Percentiles rank a stretch among this genome's conserved stretches.
phyloP scores from a whole-genome alignment of 768 basidiomycete species.

The Rhizopogon salebrosus region DNA sequence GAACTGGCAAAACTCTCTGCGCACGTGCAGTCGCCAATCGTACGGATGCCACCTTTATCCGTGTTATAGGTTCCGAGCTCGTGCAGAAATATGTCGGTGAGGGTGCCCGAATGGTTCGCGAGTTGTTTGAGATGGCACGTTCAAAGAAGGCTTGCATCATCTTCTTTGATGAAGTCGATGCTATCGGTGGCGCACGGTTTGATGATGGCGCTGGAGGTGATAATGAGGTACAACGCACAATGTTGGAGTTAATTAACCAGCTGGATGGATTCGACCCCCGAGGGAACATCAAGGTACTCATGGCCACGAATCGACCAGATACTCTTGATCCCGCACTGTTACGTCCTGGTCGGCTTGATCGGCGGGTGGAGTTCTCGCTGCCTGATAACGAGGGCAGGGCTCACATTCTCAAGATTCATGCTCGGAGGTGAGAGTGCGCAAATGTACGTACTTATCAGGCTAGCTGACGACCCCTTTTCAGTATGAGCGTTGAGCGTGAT shows the following conservation, averaged over 20 bases:
- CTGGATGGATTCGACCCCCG: slow-evolving; percentile 97
- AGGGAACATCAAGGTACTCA: slow-evolving; percentile 99
- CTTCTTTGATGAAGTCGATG: slow-evolving; percentile 98
- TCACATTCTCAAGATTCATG: slow-evolving; percentile 95
- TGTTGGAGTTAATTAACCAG: slow-evolving; percentile 99
- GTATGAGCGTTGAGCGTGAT: slow-evolving; percentile 96
- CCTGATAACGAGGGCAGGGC: slow-evolving; percentile 96
- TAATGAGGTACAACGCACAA: slow-evolving; percentile 98
- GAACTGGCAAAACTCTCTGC: slow-evolving; percentile 98
- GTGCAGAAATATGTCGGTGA: slow-evolving; percentile 99
- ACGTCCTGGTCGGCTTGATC: slow-evolving; percentile 92
- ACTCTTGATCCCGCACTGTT: slow-evolving; percentile 95
- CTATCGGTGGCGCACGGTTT: slow-evolving; percentile 95
- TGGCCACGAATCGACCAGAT: slow-evolving; percentile 99
- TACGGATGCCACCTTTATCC: slow-evolving; percentile 98
- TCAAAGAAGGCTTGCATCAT: slow-evolving; percentile 99
- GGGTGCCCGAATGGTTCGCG: slow-evolving; percentile 97
- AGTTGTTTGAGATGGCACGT: slow-evolving; percentile 98
- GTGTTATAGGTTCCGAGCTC: slow-evolving; percentile 97
- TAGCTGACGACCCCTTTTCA: slow-evolving; percentile 23
- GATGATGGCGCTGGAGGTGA: slow-evolving; percentile 99
- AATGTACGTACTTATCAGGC: background rate
- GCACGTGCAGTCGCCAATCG: slow-evolving; percentile 98
- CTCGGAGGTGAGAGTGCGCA: slow-evolving; percentile 63
- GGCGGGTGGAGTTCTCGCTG: slow-evolving; percentile 93